Base-by-base conservation (phyloP, 257 asterid genomes). In the Osmanthus fragrans region DNA sequence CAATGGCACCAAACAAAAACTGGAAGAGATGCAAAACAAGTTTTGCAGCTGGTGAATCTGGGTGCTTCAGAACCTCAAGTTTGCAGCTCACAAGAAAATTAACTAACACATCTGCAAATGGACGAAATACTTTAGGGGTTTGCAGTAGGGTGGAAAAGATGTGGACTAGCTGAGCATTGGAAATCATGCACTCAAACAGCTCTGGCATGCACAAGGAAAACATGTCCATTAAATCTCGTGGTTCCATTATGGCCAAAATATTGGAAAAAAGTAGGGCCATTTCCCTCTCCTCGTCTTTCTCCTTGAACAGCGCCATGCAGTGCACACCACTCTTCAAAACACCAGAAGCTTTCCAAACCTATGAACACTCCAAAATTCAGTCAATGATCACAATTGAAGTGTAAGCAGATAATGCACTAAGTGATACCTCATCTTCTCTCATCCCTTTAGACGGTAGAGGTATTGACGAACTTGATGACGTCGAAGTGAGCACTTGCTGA, bases 301-400 rank as follows among this genome's bases (percentile, higher is more conserved):
- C 99, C 84, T 93, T 93, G 78, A 96, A 96, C 80, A 96, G 78
- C 37, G 99, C 98, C 87, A 96, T 81, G 88, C 99, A 93, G 86
- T 96, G 97, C 72, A 96, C 99, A 47, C 99, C 99, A 73, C 98
- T 96, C 88, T 90, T 93, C 87, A 93, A 81, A 87, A 96, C 96
- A 77, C 98, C 99, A 37, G 99, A 93, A 54, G 99, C 99, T 87
- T 90, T 96, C 94, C 99, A 96, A 77, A 96, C 97, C 99, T 96
- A 79, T 81, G 75, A 88, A 81, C 33, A 83, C 80, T 76, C 75
- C 39, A 68, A 60, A 66, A 30, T 23, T 86, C 82, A 86, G 87
- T 65, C 70, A 58, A 79, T 58, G 80, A 27, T 76, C 70, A 58
- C 65, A 73, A n/a, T 33, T 72, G 30, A 79, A 47, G 75, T 42